Conservation (phyloP, 352 stramenopile species). For the Phytophthora colocasiae region DNA sequence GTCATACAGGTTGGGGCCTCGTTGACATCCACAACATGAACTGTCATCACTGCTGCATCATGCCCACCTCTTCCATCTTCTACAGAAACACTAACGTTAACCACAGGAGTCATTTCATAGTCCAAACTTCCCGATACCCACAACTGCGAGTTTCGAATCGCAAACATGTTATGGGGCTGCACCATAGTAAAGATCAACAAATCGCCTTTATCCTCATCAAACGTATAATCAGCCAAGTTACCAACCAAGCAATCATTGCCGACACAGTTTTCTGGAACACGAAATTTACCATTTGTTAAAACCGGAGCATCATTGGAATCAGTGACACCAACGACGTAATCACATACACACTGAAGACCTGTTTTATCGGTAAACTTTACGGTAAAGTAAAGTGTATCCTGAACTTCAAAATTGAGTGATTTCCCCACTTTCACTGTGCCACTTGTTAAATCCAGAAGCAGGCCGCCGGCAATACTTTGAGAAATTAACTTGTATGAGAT, state of each 20-base stretch:
- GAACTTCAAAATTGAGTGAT: constrained; percentile 51
- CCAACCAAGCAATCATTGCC: constrained; percentile 52
- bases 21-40: constrained; percentile 42
- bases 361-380: constrained; percentile 56
- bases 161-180: constrained; percentile 12
- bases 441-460: constrained; percentile 18
- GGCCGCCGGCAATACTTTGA: constrained; percentile 7
- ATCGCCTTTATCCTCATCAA: constrained; percentile 53
- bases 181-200: constrained; percentile 42
- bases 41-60: constrained; percentile 24
- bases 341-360: constrained; percentile 42
- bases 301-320: constrained; percentile 58
- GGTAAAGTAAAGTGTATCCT: constrained; percentile 44
- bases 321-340: constrained; percentile 49
- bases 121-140: constrained; percentile 24
- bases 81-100: constrained; percentile 36
- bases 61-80: constrained; percentile 27
- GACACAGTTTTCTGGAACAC: constrained; percentile 55
- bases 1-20: constrained; percentile 31
- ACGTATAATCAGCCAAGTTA: constrained; percentile 44
- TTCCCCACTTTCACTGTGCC: constrained; percentile 33
- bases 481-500: constrained; percentile 17
- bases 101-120: constrained; percentile 25
- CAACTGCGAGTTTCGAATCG: constrained; percentile 24
- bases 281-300: constrained; percentile 47